Evolutionary conservation across 2,329 filamentous ascomycete species (phyloP).

Genomic region (Claviceps pusilla): DNA sequence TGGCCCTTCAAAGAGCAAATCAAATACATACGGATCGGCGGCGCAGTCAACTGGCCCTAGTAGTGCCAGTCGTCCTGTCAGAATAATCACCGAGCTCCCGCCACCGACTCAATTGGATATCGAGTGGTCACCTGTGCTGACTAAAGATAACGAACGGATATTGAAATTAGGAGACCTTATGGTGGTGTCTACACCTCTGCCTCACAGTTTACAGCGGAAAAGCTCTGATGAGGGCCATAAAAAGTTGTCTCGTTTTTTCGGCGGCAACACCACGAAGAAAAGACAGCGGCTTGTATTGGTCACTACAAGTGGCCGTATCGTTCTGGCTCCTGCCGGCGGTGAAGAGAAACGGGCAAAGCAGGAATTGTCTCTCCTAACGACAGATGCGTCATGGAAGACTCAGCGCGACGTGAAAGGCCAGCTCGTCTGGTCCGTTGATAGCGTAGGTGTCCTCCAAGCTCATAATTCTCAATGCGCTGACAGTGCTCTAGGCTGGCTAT

Average conservation of each 20-base stretch:
- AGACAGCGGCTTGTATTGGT: slow-evolving; percentile 87
- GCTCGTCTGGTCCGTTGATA: slow-evolving; percentile 81
- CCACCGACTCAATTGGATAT: slow-evolving; percentile 96
- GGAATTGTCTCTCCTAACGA: slow-evolving; percentile 68
- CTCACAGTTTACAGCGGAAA: slow-evolving; percentile 58
- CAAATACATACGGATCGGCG: slow-evolving; percentile 14
- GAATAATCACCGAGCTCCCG: slow-evolving; percentile 86
- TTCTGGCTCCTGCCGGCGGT: slow-evolving; percentile 79
- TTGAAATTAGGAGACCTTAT: slow-evolving; percentile 83
- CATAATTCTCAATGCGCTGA: slow-evolving; percentile 4
- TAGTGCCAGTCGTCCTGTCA: slow-evolving; percentile 45
- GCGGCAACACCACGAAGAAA: slow-evolving; percentile 81
- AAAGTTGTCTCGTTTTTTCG: slow-evolving; percentile 88
- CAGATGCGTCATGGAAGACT: slow-evolving; percentile 64
- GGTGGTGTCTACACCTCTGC: slow-evolving; percentile 64
- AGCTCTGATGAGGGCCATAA: slow-evolving; percentile 61
- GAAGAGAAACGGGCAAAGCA: slow-evolving; percentile 93
- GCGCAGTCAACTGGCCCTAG: slow-evolving; percentile 25
- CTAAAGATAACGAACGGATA: slow-evolving; percentile 81
- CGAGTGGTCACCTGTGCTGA: slow-evolving; percentile 94
- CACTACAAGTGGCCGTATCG: slow-evolving; percentile 76
- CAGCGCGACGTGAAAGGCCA: slow-evolving; percentile 78
- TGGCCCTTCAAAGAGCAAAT: slow-evolving; percentile 13
- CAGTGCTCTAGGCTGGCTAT: slow-evolving; percentile 55
- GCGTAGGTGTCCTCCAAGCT: slow-evolving; percentile 45